Evolutionary conservation across 2,329 filamentous ascomycete species (phyloP).

Genomic region (Arthrobotrys conoides): DNA sequence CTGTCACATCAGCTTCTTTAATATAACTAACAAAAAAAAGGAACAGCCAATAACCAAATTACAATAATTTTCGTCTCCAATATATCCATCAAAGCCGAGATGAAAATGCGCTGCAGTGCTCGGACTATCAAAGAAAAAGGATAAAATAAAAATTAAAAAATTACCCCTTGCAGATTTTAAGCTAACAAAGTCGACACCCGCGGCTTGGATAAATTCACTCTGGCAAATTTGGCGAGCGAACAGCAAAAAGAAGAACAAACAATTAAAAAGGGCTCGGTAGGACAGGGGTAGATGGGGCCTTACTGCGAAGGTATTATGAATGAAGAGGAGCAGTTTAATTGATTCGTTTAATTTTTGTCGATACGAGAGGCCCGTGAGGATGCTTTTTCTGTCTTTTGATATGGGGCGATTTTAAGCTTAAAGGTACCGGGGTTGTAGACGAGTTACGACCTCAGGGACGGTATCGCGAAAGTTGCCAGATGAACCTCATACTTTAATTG

Average conservation of each 20-base stretch:
- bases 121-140: conserved; percentile 4
- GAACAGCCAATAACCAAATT: conserved; percentile 2
- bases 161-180: conserved; percentile 47
- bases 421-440: conserved; percentile 30
- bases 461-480: conserved; percentile 6
- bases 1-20: conserved; percentile 2
- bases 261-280: conserved; percentile 17
- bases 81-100: conserved; percentile 21
- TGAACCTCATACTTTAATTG: neutral
- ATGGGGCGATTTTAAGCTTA: conserved; percentile 51
- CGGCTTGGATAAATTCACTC: conserved; percentile 57
- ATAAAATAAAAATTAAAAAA: conserved; percentile 1
- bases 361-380: conserved; percentile 40
- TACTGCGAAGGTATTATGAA: conserved; percentile 38
- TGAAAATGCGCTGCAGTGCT: conserved; percentile 30
- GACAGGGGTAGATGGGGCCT: conserved; percentile 19
- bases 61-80: conserved; percentile 10
- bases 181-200: conserved; percentile 28
- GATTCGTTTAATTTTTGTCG: conserved; percentile 59
- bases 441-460: conserved; percentile 12
- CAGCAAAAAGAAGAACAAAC: conserved; percentile 18
- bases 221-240: conserved; percentile 54
- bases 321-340: conserved; percentile 36
- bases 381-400: conserved; percentile 11
- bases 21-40: neutral